Conservation (phyloP, 345 rosid species). For the Hirschfeldia incana region DNA sequence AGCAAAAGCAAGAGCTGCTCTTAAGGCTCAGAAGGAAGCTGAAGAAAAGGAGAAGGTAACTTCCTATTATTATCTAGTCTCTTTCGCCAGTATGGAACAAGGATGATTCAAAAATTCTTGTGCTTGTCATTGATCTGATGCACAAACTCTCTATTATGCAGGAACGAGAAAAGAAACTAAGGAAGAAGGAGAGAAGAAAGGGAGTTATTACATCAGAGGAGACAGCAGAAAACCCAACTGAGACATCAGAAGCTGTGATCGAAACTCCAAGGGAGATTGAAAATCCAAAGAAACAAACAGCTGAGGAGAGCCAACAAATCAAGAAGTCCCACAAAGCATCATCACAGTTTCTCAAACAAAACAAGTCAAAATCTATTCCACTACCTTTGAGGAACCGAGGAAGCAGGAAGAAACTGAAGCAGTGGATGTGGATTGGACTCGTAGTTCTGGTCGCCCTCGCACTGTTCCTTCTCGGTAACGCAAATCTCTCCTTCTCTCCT, state of each 20-base stretch:
- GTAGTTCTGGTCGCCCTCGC: conserved; percentile 38
- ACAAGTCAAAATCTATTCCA: conserved; percentile 60
- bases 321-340: conserved; percentile 52
- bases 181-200: conserved; percentile 70
- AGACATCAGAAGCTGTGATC: conserved; percentile 33
- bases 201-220: conserved; percentile 32
- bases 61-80: background rate
- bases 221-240: conserved; percentile 29
- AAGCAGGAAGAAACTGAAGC: conserved; percentile 60
- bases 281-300: conserved; percentile 24
- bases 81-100: background rate
- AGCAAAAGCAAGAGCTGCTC: conserved; percentile 71
- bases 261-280: conserved; percentile 45
- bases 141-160: conserved; percentile 29
- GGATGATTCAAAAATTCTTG: background rate
- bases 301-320: conserved; percentile 45
- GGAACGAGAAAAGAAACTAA: conserved; percentile 82
- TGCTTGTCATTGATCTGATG: background rate
- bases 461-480: conserved; percentile 60
- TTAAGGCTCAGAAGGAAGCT: conserved; percentile 73
- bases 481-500: conserved; percentile 41
- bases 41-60: conserved; percentile 76
- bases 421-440: conserved; percentile 79
- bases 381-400: conserved; percentile 68
- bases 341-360: conserved; percentile 57